Conservation (phyloP, 331 rosid genomes). For the Erythrophleum ivorense region DNA sequence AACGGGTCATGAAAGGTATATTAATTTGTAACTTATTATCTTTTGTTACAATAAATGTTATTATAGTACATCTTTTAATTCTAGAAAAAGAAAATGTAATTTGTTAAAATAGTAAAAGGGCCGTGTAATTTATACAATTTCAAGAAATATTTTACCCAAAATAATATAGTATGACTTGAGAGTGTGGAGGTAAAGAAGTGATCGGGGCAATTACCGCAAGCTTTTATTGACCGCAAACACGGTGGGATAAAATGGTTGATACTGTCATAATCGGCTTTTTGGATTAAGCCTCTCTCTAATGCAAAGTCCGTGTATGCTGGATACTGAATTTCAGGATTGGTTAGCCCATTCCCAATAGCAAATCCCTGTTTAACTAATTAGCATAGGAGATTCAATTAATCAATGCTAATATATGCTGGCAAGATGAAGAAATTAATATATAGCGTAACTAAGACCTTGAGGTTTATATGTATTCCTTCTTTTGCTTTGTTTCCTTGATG, state of each 20-base stretch:
- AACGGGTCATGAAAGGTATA: no score
- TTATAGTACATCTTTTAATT: no score
- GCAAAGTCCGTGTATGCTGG: conserved; percentile 84
- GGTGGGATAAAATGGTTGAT: conserved; percentile 63
- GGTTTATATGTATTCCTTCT: conserved; percentile 78
- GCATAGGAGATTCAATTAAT: conserved; percentile 4
- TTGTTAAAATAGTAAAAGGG: no score
- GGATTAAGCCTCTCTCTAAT: conserved; percentile 62
- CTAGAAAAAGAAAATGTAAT: no score
- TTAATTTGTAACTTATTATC: no score
- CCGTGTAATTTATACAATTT: no score
- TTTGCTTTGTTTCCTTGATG: conserved; percentile 85
- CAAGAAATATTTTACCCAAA: no score
- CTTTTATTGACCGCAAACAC: conserved; percentile 56
- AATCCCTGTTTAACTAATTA: conserved; percentile 63
- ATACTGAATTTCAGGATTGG: conserved; percentile 86
- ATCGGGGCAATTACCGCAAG: conserved; percentile 53
- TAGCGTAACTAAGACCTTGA: conserved; percentile 54
- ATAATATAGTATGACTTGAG: no score
- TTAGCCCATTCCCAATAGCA: conserved; percentile 94
- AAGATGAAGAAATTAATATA: conserved; percentile 2
- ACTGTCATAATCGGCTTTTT: conserved; percentile 51
- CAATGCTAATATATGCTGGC: neutral
- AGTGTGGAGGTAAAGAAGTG: no score
- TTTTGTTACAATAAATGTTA: no score